A percentile compares a stretch with the other conserved stretches of the same genome.
Evolutionary conservation across 305 asterid species (phyloP).

Genomic region (Fraxinus albicans): DNA sequence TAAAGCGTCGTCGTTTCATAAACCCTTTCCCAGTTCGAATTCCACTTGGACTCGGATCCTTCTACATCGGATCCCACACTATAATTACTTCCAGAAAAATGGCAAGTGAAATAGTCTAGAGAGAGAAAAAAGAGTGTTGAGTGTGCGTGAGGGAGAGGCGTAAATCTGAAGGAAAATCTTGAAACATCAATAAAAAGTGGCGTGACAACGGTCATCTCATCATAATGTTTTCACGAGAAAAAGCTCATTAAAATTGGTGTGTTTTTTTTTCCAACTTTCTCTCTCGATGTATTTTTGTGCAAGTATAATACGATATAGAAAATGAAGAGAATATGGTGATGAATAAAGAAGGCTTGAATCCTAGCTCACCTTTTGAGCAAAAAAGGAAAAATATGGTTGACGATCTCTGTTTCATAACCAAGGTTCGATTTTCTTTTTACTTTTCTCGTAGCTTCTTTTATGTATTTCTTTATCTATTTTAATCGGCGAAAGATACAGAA

Average conservation of each 20-base stretch:
- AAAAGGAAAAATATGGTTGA: constrained; percentile 37
- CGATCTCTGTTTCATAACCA: constrained; percentile 27
- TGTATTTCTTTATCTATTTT: neutral
- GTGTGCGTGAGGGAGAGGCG: neutral
- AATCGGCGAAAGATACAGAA: neutral
- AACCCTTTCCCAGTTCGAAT: neutral
- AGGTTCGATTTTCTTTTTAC: constrained; percentile 27
- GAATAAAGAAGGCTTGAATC: constrained; percentile 29
- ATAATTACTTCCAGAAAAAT: neutral
- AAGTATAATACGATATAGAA: neutral
- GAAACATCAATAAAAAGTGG: neutral
- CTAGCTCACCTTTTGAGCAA: constrained; percentile 18
- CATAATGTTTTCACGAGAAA: constrained; percentile 51
- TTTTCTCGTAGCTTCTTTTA: neutral
- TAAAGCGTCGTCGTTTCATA: neutral
- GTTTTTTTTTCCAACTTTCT: neutral
- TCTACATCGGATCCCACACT: neutral
- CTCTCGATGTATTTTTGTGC: neutral
- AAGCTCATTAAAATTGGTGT: constrained; percentile 29
- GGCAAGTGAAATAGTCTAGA: neutral
- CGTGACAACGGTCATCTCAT: constrained; percentile 23
- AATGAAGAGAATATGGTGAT: constrained; percentile 15
- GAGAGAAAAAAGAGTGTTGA: neutral
- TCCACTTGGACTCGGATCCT: constrained; percentile 7
- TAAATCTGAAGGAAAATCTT: constrained; percentile 31